These are phyloP conservation scores for Podospora pseudopauciseta DNA, from an alignment of 495 filamentous ascomycete genomes.

Conservation along the genomic window DNA sequence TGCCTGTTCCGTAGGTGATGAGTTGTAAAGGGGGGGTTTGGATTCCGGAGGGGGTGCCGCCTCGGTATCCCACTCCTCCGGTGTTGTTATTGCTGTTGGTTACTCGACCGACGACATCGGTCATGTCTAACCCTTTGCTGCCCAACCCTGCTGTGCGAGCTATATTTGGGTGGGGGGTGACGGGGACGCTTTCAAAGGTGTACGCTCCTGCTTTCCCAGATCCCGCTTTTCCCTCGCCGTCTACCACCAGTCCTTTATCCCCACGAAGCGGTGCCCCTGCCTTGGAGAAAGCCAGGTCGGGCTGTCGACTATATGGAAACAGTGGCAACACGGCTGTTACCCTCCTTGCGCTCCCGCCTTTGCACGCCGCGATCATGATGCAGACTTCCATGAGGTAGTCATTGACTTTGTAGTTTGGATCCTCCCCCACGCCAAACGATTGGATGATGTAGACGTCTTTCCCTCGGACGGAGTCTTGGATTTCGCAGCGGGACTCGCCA, in stretches of 20 bases:
- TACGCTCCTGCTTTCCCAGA: background rate
- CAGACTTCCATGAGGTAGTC: constrained; percentile 94
- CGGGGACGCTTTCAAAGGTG: constrained; percentile 69
- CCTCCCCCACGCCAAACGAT: constrained; percentile 41
- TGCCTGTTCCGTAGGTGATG: background rate
- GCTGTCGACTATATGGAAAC: constrained; percentile 94
- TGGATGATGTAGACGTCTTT: constrained; percentile 99
- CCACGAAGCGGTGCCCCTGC: constrained; percentile 69
- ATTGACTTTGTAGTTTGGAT: constrained; percentile 62
- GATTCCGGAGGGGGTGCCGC: background rate
- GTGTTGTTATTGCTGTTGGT: background rate
- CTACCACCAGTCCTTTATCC: background rate
- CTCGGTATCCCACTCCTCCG: background rate
- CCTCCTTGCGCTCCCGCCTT: constrained; percentile 85
- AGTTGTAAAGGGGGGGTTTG: background rate
- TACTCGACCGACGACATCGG: constrained; percentile 54
- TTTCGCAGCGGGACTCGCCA: constrained; percentile 92
- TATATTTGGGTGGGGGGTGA: constrained; percentile 70
- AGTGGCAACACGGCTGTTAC: constrained; percentile 93
- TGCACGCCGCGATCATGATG: constrained; percentile 96
- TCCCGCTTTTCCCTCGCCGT: background rate
- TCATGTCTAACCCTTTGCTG: constrained; percentile 59
- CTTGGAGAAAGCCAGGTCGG: constrained; percentile 95
- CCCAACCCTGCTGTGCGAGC: constrained; percentile 57
- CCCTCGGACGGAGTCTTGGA: constrained; percentile 89